Evolutionary conservation across 2,329 filamentous ascomycete genomes (phyloP), one percentile per base, ranked within the genome.

Genomic region (Pochonia chlamydosporia): DNA sequence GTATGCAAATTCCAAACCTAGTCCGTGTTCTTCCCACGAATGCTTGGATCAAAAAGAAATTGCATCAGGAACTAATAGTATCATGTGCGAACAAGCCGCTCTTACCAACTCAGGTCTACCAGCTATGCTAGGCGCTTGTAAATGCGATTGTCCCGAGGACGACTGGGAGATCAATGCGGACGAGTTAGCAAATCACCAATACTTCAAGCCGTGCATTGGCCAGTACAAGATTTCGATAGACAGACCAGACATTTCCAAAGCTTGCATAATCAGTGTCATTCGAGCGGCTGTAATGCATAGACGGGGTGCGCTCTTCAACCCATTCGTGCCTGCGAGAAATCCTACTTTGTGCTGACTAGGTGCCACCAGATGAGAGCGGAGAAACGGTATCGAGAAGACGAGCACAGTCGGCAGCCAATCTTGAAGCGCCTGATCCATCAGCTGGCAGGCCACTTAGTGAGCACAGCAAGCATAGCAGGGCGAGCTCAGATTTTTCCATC

Each of bases 101-200:
- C 74, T 95, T 44, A 79, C 82, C 49, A 85, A 84, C 57, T 82
- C 85, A 16, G 76, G 78, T 21, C 69, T 95, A 33, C 89, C 91
- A 8, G 86, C 85, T 45, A 77, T 92, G 52, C 78, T 96, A 36
- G 87, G 95, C 44, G 89, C 89, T 47, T 92, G 85, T 65, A 96
- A 96, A 74, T 95, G 89, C 71, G 92, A 96, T 64, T 79, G 82
- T 43, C 82, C 85, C 41, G 79, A 84, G 52, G 76, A 79, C 49
- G 72, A 81, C 49, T 83, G 86, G 59, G 79, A 89, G 61, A 75
- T 95, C 47, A 82, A 92, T 59, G 79, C 85, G 13, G 74, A 81
- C 24, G 77, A 71, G 47, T 76, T 93, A 37, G 71, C 77, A 40
- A 67, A 65, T 48, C 83, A 87, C 59, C 68, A 78, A 42, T 73